Evolutionary conservation across 495 filamentous ascomycete genomes (phyloP).

Genomic region (Penicillium fimorum): DNA sequence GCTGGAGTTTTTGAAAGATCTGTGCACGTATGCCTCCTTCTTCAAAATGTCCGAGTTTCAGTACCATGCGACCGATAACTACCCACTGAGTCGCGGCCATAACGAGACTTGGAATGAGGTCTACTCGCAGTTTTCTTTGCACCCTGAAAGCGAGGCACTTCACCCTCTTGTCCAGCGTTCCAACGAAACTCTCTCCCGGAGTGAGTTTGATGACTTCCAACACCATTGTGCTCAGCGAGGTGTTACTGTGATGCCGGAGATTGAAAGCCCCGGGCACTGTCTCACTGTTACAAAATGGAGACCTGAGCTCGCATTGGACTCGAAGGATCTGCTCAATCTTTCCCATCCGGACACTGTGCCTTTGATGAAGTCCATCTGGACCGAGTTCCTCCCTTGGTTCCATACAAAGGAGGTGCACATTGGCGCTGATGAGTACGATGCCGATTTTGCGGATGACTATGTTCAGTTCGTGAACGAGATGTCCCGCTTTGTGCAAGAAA

Average conservation of each 20-base stretch:
- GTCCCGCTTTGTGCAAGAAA: slow-evolving; percentile 41
- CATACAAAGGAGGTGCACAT: slow-evolving; percentile 56
- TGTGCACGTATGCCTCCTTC: slow-evolving; percentile 56
- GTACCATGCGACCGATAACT: slow-evolving; percentile 58
- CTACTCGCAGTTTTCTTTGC: slow-evolving; percentile 52
- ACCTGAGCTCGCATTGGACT: slow-evolving; percentile 50
- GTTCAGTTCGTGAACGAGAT: slow-evolving; percentile 55
- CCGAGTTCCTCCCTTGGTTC: slow-evolving; percentile 57
- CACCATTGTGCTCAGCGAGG: slow-evolving; percentile 51
- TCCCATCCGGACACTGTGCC: slow-evolving; percentile 54
- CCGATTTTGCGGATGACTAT: slow-evolving; percentile 50
- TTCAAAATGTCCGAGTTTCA: slow-evolving; percentile 60
- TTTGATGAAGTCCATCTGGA: slow-evolving; percentile 53
- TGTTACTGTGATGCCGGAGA: slow-evolving; percentile 54
- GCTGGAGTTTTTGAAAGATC: slow-evolving; percentile 50
- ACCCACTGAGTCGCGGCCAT: slow-evolving; percentile 52
- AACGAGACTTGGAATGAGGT: slow-evolving; percentile 52
- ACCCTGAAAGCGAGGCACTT: slow-evolving; percentile 39
- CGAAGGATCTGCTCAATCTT: slow-evolving; percentile 52
- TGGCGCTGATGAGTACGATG: slow-evolving; percentile 57
- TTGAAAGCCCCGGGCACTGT: slow-evolving; percentile 55
- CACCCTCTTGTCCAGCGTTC: slow-evolving; percentile 42
- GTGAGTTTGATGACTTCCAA: slow-evolving; percentile 51
- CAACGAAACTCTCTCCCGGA: slow-evolving; percentile 49
- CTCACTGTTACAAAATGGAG: slow-evolving; percentile 57